These are phyloP conservation scores for Ramichloridium luteum DNA, from an alignment of 2,329 filamentous ascomycete species.

Conservation along the genomic window DNA sequence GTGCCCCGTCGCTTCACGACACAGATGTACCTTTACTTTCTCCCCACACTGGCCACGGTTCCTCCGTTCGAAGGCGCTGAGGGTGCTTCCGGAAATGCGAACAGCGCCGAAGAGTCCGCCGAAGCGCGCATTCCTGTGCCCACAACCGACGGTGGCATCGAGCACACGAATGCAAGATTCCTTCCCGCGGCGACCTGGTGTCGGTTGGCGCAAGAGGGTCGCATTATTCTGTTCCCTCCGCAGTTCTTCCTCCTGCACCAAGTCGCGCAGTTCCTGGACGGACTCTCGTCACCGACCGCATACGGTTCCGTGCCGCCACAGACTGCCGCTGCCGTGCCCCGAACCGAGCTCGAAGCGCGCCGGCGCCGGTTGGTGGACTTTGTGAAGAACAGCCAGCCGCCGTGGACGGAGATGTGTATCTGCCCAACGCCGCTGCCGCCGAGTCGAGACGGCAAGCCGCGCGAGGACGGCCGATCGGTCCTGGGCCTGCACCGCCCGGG, in stretches of 20 bases:
- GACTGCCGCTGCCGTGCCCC: constrained; percentile 6
- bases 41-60: constrained; percentile 43
- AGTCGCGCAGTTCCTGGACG: constrained; percentile 22
- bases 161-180: constrained; percentile 67
- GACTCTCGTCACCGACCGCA: constrained; percentile 18
- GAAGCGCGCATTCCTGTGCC: constrained; percentile 55
- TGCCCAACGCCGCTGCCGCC: constrained; percentile 28
- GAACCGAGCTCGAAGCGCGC: constrained; percentile 36
- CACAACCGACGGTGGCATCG: constrained; percentile 56
- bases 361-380: constrained; percentile 44
- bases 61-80: constrained; percentile 15
- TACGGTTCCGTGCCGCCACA: constrained; percentile 19
- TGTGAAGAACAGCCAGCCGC: constrained; percentile 31
- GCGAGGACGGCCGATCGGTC: constrained; percentile 38
- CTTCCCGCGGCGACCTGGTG: constrained; percentile 61
- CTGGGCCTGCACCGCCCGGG: constrained; percentile 44
- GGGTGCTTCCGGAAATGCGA: constrained; percentile 1
- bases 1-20: constrained; percentile 73
- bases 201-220: constrained; percentile 45
- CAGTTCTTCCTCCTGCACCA: constrained; percentile 64
- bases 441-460: constrained; percentile 24
- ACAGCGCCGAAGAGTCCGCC: constrained; percentile 18
- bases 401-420: constrained; percentile 34
- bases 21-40: constrained; percentile 92
- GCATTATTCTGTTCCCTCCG: constrained; percentile 80